phyloP scores from a whole-genome alignment of 169 alveolate species.

The Amoebophrya sp. region DNA sequence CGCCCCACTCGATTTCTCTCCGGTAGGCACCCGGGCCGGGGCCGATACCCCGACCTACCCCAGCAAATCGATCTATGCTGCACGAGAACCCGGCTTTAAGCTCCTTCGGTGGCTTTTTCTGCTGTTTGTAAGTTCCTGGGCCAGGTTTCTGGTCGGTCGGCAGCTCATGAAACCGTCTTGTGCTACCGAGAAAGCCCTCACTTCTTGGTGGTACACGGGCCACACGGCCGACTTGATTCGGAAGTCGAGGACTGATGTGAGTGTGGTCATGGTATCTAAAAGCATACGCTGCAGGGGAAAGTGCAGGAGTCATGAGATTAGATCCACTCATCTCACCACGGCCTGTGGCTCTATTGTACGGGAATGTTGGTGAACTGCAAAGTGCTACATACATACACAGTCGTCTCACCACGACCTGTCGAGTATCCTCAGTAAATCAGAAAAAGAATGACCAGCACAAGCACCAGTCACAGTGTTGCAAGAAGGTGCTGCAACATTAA shows the following conservation, averaged over 20 bases:
- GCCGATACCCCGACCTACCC: background rate
- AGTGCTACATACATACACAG: too few species aligned
- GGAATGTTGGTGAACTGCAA: too few species aligned
- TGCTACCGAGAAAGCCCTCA: slow-evolving; percentile 16
- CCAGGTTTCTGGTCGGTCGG: background rate
- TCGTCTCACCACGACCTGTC: too few species aligned
- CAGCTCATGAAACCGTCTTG: background rate
- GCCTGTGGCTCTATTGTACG: too few species aligned
- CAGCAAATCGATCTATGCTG: background rate
- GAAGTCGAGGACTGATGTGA: background rate
- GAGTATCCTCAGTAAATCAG: too few species aligned
- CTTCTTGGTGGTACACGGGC: background rate
- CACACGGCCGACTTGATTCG: background rate
- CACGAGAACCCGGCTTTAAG: background rate
- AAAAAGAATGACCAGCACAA: too few species aligned
- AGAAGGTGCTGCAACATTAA: too few species aligned
- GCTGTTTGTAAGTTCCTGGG: background rate
- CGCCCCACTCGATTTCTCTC: background rate
- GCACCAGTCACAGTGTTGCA: too few species aligned
- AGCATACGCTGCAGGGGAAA: too few species aligned
- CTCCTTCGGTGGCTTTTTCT: background rate
- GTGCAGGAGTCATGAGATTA: too few species aligned
- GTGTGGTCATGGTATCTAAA: too few species aligned
- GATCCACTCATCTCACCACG: too few species aligned
- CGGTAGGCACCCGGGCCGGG: slow-evolving; percentile 13